Percentiles rank a stretch among this genome's conserved stretches.
These are phyloP conservation scores for Plasmodium cynomolgi DNA, from an alignment of 169 alveolate genomes.

Conservation along the genomic window DNA sequence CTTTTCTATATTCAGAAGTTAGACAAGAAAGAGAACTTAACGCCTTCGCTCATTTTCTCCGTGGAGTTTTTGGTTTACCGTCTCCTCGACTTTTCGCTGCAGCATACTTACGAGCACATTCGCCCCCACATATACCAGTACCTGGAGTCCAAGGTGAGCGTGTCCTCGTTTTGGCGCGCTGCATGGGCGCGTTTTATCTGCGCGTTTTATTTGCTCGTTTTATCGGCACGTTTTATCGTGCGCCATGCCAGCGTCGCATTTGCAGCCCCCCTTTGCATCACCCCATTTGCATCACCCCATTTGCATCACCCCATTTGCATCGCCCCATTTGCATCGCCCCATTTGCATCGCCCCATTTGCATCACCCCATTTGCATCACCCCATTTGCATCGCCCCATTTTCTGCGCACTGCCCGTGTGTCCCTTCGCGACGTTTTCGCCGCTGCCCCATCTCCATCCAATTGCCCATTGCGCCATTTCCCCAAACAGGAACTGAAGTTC, in stretches of 20 bases:
- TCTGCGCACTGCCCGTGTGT: background rate
- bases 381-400: background rate
- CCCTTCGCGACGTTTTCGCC: background rate
- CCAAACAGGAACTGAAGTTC: slow-evolving; percentile 44
- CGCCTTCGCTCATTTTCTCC: slow-evolving; percentile 79
- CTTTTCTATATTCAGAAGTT: slow-evolving; percentile 75
- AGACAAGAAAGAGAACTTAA: slow-evolving; percentile 75
- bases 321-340: background rate
- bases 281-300: background rate
- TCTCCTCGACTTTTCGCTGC: slow-evolving; percentile 77
- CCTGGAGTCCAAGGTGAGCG: slow-evolving; percentile 78
- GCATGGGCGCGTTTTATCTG: too few species aligned
- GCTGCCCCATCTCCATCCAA: background rate
- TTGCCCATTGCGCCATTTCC: background rate
- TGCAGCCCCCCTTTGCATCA: too few species aligned
- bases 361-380: background rate
- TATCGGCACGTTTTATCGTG: background rate
- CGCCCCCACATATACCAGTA: slow-evolving; percentile 81
- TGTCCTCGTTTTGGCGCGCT: background rate
- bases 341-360: background rate
- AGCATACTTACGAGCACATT: slow-evolving; percentile 77
- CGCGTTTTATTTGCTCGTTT: too few species aligned
- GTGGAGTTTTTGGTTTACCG: slow-evolving; percentile 77
- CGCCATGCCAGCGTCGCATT: background rate
- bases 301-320: background rate